Evolutionary conservation across 2,329 filamentous ascomycete species (phyloP).

Genomic region (Penicillium sp.): DNA sequence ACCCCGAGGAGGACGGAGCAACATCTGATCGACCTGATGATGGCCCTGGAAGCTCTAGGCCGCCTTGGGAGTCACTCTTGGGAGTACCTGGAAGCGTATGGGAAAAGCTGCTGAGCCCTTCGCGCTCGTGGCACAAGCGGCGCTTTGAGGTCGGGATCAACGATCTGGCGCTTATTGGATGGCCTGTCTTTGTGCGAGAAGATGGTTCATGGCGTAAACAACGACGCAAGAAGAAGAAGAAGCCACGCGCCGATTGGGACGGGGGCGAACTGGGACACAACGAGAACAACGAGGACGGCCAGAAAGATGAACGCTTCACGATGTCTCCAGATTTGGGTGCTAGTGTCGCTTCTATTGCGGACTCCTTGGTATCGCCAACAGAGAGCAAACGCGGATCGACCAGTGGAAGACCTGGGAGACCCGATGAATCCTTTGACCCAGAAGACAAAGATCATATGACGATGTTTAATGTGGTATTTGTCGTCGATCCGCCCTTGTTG

Average conservation of each 20-base stretch:
- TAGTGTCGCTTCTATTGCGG: constrained; percentile 31
- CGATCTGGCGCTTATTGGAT: constrained; percentile 76
- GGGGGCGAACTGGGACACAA: constrained; percentile 39
- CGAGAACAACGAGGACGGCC: constrained; percentile 38
- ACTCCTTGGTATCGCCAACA: constrained; percentile 24
- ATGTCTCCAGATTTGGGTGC: constrained; percentile 30
- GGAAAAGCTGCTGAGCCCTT: constrained; percentile 77
- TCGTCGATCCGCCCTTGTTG: constrained; percentile 76
- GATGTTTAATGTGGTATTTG: constrained; percentile 98
- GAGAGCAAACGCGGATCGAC: constrained; percentile 28
- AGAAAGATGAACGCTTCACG: constrained; percentile 32
- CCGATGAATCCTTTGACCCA: constrained; percentile 28
- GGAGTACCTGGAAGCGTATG: constrained; percentile 76
- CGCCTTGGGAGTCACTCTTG: constrained; percentile 63
- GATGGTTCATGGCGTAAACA: constrained; percentile 76
- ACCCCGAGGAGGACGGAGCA: constrained; percentile 36
- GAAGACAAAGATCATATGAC: constrained; percentile 69
- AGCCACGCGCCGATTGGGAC: constrained; percentile 33
- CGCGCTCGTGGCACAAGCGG: constrained; percentile 74
- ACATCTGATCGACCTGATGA: constrained; percentile 33
- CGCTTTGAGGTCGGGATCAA: constrained; percentile 82
- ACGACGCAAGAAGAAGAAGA: constrained; percentile 50
- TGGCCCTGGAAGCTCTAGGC: constrained; percentile 24
- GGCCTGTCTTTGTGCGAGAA: constrained; percentile 78
- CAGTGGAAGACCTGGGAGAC: constrained; percentile 24